Evolutionary conservation across 2,329 filamentous ascomycete species (phyloP).

Genomic region (Pseudogymnoascus sp.): DNA sequence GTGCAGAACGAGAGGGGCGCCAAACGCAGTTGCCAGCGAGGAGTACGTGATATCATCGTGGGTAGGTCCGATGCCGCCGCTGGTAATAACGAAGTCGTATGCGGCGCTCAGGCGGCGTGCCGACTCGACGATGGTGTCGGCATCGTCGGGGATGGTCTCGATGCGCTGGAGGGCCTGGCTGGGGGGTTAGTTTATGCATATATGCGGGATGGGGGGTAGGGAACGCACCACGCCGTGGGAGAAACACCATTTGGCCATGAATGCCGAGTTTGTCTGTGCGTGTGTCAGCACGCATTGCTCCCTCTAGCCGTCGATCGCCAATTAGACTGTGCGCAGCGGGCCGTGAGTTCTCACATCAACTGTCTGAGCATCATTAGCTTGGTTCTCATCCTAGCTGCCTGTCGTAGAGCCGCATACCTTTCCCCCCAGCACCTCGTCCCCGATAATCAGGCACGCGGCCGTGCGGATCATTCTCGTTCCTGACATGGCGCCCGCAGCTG

Average conservation of each 20-base stretch:
- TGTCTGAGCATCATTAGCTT: slow-evolving; percentile 1
- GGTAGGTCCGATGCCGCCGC: slow-evolving; percentile 90
- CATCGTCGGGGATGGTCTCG: slow-evolving; percentile 91
- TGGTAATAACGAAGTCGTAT: slow-evolving; percentile 94
- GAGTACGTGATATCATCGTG: slow-evolving; percentile 98
- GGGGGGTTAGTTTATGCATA: slow-evolving; percentile 41
- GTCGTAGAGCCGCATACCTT: slow-evolving; percentile 42
- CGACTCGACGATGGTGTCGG: slow-evolving; percentile 82
- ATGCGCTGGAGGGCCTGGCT: slow-evolving; percentile 66
- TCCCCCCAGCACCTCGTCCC: slow-evolving; percentile 91
- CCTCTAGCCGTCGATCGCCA: slow-evolving; percentile 20
- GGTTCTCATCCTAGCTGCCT: neutral
- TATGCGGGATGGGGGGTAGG: slow-evolving; percentile 50
- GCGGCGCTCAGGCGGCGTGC: slow-evolving; percentile 76
- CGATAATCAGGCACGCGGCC: slow-evolving; percentile 88
- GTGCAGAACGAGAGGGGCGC: slow-evolving; percentile 69
- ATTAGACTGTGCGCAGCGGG: neutral
- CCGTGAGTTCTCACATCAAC: slow-evolving; percentile 1
- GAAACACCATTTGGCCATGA: slow-evolving; percentile 60
- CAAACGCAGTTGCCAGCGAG: slow-evolving; percentile 86
- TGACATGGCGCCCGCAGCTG: slow-evolving; percentile 14
- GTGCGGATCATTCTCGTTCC: slow-evolving; percentile 67
- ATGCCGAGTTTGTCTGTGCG: slow-evolving; percentile 55
- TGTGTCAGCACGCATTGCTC: neutral
- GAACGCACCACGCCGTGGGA: slow-evolving; percentile 48